Percentiles rank a stretch among this genome's conserved stretches.
Conservation (phyloP, 768 basidiomycete genomes). For the Tephrocybe rancida region DNA sequence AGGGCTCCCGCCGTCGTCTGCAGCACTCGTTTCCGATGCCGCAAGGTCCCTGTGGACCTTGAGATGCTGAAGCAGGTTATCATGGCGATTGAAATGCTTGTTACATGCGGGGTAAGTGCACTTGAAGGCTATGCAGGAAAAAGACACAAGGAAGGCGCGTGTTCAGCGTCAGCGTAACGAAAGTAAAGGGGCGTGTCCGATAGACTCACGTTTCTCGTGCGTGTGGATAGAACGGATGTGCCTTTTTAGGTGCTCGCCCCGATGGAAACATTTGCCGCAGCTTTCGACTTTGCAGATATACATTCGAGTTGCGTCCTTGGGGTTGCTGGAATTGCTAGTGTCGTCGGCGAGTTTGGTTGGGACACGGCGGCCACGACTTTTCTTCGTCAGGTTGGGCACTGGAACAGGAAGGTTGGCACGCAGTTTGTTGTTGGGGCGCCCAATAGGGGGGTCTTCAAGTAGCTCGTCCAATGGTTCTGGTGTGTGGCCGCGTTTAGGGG, state of each 20-base stretch:
- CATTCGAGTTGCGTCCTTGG: slow-evolving; percentile 29
- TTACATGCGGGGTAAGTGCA: slow-evolving; percentile 69
- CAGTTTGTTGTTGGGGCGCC: slow-evolving; percentile 48
- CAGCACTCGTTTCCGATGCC: slow-evolving; percentile 11
- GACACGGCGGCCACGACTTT: slow-evolving; percentile 76
- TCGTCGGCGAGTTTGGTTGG: slow-evolving; percentile 46
- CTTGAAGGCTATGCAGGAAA: slow-evolving; percentile 56
- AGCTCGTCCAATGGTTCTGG: slow-evolving; percentile 13
- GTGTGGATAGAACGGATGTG: slow-evolving; percentile 78
- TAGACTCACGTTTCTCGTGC: slow-evolving; percentile 71
- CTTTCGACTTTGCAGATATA: slow-evolving; percentile 69
- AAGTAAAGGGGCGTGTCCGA: slow-evolving; percentile 17
- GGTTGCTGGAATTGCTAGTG: slow-evolving; percentile 10
- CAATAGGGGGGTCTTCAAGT: slow-evolving; percentile 15
- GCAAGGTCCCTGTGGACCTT: slow-evolving; percentile 60
- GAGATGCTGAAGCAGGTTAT: slow-evolving; percentile 80
- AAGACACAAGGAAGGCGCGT: slow-evolving; percentile 14
- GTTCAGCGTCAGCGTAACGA: slow-evolving; percentile 18
- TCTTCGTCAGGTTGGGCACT: slow-evolving; percentile 79
- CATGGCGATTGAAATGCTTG: slow-evolving; percentile 77
- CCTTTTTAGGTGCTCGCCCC: slow-evolving; percentile 76
- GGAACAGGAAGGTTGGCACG: slow-evolving; percentile 65
- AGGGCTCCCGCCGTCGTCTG: slow-evolving; percentile 16
- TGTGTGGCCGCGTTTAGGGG: neutral
- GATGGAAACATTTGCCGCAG: slow-evolving; percentile 74